A percentile compares a stretch with the other conserved stretches of the same genome.
Evolutionary conservation across 2,329 filamentous ascomycete species (phyloP).

Genomic region (Pseudogymnoascus sp.): DNA sequence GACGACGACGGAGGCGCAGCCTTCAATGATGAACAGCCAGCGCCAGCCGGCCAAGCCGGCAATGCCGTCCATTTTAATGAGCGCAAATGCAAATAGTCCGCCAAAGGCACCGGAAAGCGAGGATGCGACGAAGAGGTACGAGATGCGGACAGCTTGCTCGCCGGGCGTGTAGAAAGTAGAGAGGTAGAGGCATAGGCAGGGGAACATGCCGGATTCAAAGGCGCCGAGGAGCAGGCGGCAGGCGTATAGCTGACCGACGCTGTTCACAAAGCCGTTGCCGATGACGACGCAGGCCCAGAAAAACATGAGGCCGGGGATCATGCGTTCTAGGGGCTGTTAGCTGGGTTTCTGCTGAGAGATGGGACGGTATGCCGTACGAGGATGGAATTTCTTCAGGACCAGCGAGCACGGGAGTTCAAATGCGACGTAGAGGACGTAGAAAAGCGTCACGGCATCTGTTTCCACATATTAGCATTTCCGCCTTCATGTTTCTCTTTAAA

Average conservation of each 20-base stretch:
- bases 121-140: conserved; percentile 32
- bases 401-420: conserved; percentile 43
- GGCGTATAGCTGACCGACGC: conserved; percentile 29
- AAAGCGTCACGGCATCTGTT: conserved; percentile 36
- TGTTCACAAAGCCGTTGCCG: conserved; percentile 31
- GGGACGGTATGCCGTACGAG: conserved; percentile 32
- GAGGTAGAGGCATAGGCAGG: conserved; percentile 33
- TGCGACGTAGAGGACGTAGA: conserved; percentile 44
- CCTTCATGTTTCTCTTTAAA: background rate
- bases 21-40: conserved; percentile 44
- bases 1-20: conserved; percentile 36
- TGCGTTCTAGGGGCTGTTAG: background rate
- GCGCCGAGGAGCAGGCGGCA: conserved; percentile 30
- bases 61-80: conserved; percentile 40
- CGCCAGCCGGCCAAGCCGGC: conserved; percentile 42
- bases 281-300: conserved; percentile 44
- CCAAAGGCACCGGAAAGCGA: conserved; percentile 39
- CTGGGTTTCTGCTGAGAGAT: background rate
- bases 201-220: conserved; percentile 20
- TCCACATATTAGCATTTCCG: background rate
- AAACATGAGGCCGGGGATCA: conserved; percentile 21
- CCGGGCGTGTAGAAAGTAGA: conserved; percentile 34
- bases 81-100: conserved; percentile 41
- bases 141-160: conserved; percentile 33
- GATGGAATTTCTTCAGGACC: conserved; percentile 41